A percentile compares a stretch with the other conserved stretches of the same genome.
These are phyloP conservation scores for Carex littledalei DNA, from an alignment of 176 grass and related monocot species.

Conservation along the genomic window DNA sequence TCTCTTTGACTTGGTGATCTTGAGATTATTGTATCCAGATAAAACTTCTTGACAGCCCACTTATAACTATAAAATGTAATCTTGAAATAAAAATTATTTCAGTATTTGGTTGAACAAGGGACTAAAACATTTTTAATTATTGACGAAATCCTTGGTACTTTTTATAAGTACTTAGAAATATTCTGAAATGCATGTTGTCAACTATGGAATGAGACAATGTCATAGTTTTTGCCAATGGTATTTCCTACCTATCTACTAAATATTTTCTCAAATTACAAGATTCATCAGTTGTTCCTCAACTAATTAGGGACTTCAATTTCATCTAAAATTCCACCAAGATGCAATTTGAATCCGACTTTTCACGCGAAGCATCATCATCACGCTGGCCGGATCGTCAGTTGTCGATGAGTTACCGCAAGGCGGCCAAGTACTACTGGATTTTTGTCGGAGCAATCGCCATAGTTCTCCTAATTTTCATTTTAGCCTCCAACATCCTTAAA, in stretches of 20 bases:
- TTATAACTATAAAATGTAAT: background rate
- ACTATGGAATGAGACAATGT: constrained; percentile 11
- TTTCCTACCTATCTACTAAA: background rate
- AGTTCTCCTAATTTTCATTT: background rate
- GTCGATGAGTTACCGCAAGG: background rate
- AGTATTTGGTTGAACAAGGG: background rate
- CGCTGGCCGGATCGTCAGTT: background rate
- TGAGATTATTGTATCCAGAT: no score
- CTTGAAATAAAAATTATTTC: background rate
- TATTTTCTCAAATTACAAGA: background rate
- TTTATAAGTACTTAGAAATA: background rate
- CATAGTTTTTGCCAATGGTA: background rate
- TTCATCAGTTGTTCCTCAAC: background rate
- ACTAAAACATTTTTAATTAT: background rate
- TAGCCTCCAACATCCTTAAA: background rate
- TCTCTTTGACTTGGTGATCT: no score
- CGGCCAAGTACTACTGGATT: background rate
- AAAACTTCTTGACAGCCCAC: background rate
- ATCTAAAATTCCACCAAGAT: background rate
- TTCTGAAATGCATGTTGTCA: background rate
- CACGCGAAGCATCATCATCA: background rate
- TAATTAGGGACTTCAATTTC: background rate
- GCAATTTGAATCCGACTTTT: background rate
- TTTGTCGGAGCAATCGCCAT: background rate
- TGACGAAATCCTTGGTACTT: background rate